phyloP scores from a whole-genome alignment of 2,329 filamentous ascomycete species.

The Ambrosiella beaveri region DNA sequence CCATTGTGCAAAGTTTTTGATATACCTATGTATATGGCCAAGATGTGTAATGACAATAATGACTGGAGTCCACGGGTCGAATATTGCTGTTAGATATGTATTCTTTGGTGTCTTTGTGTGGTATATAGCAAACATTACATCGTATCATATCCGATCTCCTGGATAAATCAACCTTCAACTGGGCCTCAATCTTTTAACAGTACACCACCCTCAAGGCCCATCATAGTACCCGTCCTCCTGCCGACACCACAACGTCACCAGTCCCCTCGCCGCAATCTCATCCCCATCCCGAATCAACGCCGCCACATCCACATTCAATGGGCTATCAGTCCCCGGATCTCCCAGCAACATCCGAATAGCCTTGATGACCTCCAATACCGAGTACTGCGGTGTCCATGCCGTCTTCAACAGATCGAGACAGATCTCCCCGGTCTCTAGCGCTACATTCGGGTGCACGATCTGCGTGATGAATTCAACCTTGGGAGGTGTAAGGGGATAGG shows the following conservation, averaged over 20 bases:
- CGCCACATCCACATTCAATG: slow-evolving; percentile 65
- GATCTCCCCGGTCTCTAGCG: slow-evolving; percentile 62
- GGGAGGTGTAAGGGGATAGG: slow-evolving; percentile 67
- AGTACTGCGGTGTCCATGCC: slow-evolving; percentile 75
- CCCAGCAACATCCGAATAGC: slow-evolving; percentile 51
- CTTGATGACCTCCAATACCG: slow-evolving; percentile 55
- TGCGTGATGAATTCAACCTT: slow-evolving; percentile 65
- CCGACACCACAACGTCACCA: slow-evolving; percentile 55
- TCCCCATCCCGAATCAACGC: slow-evolving; percentile 53
- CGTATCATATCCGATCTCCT: too few species aligned
- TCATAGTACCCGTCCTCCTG: slow-evolving; percentile 15
- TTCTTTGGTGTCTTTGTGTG: too few species aligned
- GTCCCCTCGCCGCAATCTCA: slow-evolving; percentile 44
- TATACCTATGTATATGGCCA: too few species aligned
- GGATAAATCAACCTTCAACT: too few species aligned
- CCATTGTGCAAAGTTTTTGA: neutral
- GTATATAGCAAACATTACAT: too few species aligned
- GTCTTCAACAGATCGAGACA: slow-evolving; percentile 74
- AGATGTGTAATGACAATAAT: too few species aligned
- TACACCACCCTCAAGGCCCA: slow-evolving; percentile 3
- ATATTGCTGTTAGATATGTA: too few species aligned
- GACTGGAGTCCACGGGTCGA: too few species aligned
- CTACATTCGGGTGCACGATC: slow-evolving; percentile 69
- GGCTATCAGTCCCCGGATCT: slow-evolving; percentile 54
- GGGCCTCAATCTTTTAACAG: neutral